A percentile compares a stretch with the other conserved stretches of the same genome.
phyloP scores from a whole-genome alignment of 371 early-diverging fungal species.

The Cladochytrium tenue region DNA sequence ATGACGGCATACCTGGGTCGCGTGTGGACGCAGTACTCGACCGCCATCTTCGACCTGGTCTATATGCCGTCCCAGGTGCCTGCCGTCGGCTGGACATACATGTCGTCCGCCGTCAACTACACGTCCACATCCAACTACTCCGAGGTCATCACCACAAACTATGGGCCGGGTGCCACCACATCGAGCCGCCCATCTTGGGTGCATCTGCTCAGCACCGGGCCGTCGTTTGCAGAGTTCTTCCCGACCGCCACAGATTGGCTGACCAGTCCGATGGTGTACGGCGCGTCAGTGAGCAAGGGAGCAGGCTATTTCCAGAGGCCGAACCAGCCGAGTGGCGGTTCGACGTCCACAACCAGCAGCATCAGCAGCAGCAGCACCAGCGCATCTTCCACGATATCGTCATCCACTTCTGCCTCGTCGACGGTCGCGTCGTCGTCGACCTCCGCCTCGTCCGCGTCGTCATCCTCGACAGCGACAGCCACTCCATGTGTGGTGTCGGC shows the following conservation, averaged over 20 bases:
- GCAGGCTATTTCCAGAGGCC: not conserved
- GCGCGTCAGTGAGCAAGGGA: not conserved
- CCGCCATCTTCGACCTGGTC: not conserved
- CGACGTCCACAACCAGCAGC: not conserved
- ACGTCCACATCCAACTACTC: not conserved
- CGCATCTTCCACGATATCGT: not conserved
- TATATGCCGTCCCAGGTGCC: not conserved
- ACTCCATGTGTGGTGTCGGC: not conserved
- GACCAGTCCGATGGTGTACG: not conserved
- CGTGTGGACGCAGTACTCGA: not conserved
- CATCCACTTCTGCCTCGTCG: not conserved
- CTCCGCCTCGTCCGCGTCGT: not conserved
- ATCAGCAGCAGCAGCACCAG: too few species aligned
- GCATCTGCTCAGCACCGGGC: not conserved
- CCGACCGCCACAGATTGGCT: not conserved
- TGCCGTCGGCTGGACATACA: not conserved
- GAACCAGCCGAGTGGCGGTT: not conserved
- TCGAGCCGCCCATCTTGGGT: not conserved
- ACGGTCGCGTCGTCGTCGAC: not conserved
- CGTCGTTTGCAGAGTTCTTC: not conserved
- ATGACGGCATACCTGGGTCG: not conserved
- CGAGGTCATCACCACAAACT: not conserved
- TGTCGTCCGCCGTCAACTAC: not conserved
- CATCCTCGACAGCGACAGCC: not conserved
- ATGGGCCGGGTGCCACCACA: not conserved